These are phyloP conservation scores for Psilocybe cyanescens DNA, from an alignment of 768 basidiomycete genomes.

Conservation along the genomic window DNA sequence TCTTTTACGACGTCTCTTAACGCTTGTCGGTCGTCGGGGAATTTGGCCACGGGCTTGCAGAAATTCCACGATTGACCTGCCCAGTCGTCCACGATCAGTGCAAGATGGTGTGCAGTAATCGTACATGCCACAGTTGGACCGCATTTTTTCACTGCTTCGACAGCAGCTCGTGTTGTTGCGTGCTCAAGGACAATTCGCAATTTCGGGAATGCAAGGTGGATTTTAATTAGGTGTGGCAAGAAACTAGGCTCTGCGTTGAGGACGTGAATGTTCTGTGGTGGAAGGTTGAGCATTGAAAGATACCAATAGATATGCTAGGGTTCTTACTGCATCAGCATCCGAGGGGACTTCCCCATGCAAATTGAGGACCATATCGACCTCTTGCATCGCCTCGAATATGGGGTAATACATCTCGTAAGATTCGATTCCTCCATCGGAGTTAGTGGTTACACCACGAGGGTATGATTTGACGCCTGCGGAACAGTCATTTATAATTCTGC, in stretches of 20 bases:
- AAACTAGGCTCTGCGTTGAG: conserved; percentile 93
- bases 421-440: conserved; percentile 95
- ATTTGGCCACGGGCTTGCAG: conserved; percentile 98
- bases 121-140: conserved; percentile 91
- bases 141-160: conserved; percentile 80
- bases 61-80: conserved; percentile 95
- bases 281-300: conserved; percentile 3
- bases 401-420: conserved; percentile 94
- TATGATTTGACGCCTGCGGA: conserved; percentile 90
- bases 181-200: conserved; percentile 97
- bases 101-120: conserved; percentile 96
- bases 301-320: conserved; percentile 1
- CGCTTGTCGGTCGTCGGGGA: conserved; percentile 87
- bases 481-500: not conserved
- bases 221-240: conserved; percentile 81
- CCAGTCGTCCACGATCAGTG: conserved; percentile 94
- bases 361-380: conserved; percentile 92
- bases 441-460: conserved; percentile 96
- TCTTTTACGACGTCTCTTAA: conserved; percentile 75
- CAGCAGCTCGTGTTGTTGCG: conserved; percentile 90
- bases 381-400: conserved; percentile 93
- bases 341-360: conserved; percentile 97
- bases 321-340: conserved; percentile 61
- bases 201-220: conserved; percentile 83
- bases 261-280: conserved; percentile 78